Evolutionary conservation across 2,329 filamentous ascomycete species (phyloP).

Genomic region (Paramyrothecium sp.): DNA sequence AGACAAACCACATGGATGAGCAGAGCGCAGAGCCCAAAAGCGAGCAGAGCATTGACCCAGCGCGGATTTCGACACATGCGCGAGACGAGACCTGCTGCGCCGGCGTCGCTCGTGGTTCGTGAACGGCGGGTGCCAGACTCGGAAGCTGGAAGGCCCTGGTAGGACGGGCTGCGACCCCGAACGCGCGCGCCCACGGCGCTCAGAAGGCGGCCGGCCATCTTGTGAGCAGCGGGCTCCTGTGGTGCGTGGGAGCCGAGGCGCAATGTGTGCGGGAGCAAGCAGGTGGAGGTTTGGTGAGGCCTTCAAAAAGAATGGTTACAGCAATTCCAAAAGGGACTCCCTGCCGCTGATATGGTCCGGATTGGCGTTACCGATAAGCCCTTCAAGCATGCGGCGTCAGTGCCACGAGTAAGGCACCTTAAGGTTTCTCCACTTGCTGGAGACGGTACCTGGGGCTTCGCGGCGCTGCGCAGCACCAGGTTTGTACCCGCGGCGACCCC

Average conservation of each 20-base stretch:
- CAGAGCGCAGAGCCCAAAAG: background rate
- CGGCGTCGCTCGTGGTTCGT: constrained; percentile 23
- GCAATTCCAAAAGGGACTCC: no score
- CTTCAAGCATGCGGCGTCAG: background rate
- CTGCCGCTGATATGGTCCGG: no score
- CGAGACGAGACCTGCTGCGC: background rate
- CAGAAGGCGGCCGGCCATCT: background rate
- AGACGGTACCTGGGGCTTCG: no score
- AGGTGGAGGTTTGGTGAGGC: background rate
- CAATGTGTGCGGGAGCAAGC: background rate
- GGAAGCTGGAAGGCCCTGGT: background rate
- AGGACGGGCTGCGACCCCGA: background rate
- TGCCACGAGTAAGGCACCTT: no score
- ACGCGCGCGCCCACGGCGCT: background rate
- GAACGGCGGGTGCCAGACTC: constrained; percentile 17
- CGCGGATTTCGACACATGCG: background rate
- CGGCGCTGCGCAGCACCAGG: no score
- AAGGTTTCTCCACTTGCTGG: no score
- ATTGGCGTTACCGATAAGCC: background rate
- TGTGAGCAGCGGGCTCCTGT: background rate
- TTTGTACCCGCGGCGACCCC: background rate
- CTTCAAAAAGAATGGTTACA: background rate
- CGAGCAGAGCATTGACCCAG: background rate
- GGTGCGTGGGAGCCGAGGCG: no score
- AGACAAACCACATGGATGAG: background rate